phyloP scores from a whole-genome alignment of 352 stramenopile species.

The Peronospora belbahrii region DNA sequence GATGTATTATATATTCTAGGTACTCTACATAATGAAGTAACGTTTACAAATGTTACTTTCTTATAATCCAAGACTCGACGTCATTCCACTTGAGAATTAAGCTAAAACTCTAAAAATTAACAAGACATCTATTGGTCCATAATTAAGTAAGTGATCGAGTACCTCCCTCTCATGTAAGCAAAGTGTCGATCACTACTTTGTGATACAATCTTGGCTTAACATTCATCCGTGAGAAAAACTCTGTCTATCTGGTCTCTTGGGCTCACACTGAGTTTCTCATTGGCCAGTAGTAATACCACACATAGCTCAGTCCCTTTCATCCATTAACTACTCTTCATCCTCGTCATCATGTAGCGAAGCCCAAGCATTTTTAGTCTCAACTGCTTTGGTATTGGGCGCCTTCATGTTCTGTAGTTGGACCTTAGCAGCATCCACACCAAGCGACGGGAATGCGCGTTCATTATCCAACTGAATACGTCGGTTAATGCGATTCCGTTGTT shows the following conservation, averaged over 20 bases:
- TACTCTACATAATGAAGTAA: conserved; percentile 6
- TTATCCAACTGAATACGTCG: conserved; percentile 61
- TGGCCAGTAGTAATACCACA: background rate
- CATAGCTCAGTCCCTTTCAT: no score
- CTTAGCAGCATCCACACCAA: conserved; percentile 43
- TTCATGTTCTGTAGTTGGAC: conserved; percentile 61
- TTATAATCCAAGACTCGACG: no score
- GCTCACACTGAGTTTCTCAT: no score
- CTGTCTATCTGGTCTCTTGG: background rate
- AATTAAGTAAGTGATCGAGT: no score
- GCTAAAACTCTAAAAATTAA: no score
- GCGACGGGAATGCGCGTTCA: conserved; percentile 69
- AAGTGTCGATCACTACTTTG: background rate
- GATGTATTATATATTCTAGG: conserved; percentile 3
- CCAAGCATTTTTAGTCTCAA: conserved; percentile 73
- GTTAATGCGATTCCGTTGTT: conserved; percentile 55
- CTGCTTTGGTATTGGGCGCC: conserved; percentile 42
- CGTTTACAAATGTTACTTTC: no score
- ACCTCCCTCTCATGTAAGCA: conserved; percentile 7
- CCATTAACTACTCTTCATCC: conserved; percentile 40
- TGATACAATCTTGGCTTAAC: background rate
- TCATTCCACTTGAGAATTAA: no score
- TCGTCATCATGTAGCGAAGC: conserved; percentile 58
- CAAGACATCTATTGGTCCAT: no score
- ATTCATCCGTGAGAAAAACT: no score